phyloP scores from a whole-genome alignment of 192 early-diverging fungal species.

The Gamsiella multidivaricata region DNA sequence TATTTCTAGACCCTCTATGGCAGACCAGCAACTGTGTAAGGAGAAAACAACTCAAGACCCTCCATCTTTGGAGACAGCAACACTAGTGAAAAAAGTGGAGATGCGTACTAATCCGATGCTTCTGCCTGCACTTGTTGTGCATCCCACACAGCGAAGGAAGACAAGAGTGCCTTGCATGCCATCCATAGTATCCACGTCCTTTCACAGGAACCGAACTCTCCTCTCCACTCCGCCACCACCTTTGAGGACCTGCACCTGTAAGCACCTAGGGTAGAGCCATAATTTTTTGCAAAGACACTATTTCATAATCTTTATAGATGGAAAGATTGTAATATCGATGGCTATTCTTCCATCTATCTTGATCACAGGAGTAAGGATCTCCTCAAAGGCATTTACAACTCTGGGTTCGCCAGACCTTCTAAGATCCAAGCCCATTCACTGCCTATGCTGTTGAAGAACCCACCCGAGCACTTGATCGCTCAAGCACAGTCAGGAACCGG shows the following conservation, averaged over 20 bases:
- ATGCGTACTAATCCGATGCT: background rate
- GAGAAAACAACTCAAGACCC: no score
- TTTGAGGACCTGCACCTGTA: conserved; percentile 81
- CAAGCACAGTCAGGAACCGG: conserved; percentile 58
- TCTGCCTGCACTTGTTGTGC: background rate
- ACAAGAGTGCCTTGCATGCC: background rate
- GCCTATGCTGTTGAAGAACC: conserved; percentile 84
- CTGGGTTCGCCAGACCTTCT: conserved; percentile 89
- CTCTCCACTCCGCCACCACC: conserved; percentile 77
- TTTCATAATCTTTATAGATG: no score
- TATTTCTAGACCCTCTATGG: no score
- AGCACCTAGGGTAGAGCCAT: no score
- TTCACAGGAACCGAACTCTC: conserved; percentile 73
- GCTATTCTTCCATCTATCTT: no score
- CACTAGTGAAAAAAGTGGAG: no score
- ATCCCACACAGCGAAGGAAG: background rate
- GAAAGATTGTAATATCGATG: no score
- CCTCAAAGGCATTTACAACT: conserved; percentile 89
- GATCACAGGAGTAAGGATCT: conserved; percentile 68
- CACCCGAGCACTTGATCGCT: conserved; percentile 71
- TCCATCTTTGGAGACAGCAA: no score
- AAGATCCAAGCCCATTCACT: conserved; percentile 95
- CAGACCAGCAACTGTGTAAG: no score
- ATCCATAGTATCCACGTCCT: conserved; percentile 14
- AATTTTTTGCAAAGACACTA: no score